Evolutionary conservation across 208 protist species (phyloP).

Genomic region (Crithidia fasciculata): DNA sequence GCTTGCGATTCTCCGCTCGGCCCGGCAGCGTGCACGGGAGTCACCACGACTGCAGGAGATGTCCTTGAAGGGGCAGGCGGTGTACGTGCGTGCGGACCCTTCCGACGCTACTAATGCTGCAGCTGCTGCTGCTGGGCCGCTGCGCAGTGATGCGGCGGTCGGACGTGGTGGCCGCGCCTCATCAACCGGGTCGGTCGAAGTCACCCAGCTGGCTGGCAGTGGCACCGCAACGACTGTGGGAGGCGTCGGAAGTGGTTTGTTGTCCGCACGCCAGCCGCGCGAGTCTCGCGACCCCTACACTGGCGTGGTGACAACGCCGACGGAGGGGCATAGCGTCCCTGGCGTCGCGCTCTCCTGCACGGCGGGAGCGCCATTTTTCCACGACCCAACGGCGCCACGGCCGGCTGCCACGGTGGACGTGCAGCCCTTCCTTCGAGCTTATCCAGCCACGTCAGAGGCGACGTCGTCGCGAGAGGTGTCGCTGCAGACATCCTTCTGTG

Average conservation of each 20-base stretch:
- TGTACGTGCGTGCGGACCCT: constrained; percentile 34
- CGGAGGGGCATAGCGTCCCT: neutral
- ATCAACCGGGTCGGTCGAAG: neutral
- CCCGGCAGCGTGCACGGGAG: constrained; percentile 17
- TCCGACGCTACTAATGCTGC: neutral
- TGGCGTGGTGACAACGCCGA: constrained; percentile 13
- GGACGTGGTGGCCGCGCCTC: neutral
- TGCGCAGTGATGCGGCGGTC: neutral
- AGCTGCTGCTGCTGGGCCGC: neutral
- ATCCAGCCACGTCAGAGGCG: neutral
- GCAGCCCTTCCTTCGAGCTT: neutral
- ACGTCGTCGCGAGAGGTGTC: constrained; percentile 1
- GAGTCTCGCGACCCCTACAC: constrained; percentile 27
- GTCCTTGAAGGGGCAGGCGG: constrained; percentile 12
- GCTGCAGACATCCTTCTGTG: constrained; percentile 3
- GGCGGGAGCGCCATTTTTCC: constrained; percentile 30
- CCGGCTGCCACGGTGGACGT: constrained; percentile 13
- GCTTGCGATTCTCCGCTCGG: constrained; percentile 22
- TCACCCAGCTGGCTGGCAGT: too few relatives aligned
- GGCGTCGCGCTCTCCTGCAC: constrained; percentile 15
- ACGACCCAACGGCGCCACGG: constrained; percentile 27
- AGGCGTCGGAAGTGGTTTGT: too few relatives aligned
- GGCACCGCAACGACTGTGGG: too few relatives aligned
- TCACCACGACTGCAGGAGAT: constrained; percentile 25
- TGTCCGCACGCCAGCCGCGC: neutral